phyloP scores from a whole-genome alignment of 192 early-diverging fungal genomes.

The Gorgonomyces haynaldii region DNA sequence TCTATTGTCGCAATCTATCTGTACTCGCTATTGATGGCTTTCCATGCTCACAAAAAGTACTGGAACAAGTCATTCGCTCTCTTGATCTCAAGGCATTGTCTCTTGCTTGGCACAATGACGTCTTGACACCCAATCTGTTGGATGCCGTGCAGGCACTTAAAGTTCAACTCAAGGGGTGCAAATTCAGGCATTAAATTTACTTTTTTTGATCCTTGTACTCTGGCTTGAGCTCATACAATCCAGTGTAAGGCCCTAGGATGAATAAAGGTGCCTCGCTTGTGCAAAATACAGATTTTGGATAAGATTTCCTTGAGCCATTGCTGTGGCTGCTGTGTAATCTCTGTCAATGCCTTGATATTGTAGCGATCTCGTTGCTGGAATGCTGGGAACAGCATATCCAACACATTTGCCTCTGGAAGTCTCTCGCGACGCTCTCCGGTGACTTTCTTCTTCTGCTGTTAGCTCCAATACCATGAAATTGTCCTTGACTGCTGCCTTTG shows the following conservation, averaged over 20 bases:
- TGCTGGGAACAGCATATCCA: slow-evolving; percentile 67
- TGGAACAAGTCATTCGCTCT: no score
- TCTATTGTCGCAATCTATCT: no score
- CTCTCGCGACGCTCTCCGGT: slow-evolving; percentile 66
- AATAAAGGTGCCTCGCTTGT: no score
- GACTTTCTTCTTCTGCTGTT: slow-evolving; percentile 9
- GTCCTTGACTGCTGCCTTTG: background rate
- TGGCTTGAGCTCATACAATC: slow-evolving; percentile 72
- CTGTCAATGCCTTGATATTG: slow-evolving; percentile 72
- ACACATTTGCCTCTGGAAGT: slow-evolving; percentile 71
- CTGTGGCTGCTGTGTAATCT: slow-evolving; percentile 71
- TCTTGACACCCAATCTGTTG: no score
- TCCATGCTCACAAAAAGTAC: no score
- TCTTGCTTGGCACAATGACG: no score
- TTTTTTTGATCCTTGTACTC: slow-evolving; percentile 30
- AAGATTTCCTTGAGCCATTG: slow-evolving; percentile 75
- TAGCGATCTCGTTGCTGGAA: slow-evolving; percentile 76
- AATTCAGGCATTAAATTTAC: no score
- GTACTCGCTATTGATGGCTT: no score
- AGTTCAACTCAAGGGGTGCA: no score
- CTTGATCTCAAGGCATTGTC: no score
- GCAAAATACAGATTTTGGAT: slow-evolving; percentile 62
- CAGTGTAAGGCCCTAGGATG: slow-evolving; percentile 75
- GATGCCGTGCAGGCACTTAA: no score
- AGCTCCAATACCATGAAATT: background rate